phyloP scores from a whole-genome alignment of 202 grass and related monocot species.

The Brachypodium distachyon region DNA sequence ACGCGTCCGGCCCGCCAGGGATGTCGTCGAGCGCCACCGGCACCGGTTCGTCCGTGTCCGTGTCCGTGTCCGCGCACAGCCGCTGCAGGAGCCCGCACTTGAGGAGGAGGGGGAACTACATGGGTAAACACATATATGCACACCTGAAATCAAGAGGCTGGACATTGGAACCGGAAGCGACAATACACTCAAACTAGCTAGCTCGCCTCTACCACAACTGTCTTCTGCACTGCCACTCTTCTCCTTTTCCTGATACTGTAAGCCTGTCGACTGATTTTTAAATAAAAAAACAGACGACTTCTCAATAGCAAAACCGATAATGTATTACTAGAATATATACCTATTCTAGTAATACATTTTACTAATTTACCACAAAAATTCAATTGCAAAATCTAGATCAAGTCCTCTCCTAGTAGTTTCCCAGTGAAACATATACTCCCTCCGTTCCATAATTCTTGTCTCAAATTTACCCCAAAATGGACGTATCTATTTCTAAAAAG shows the following conservation, averaged over 20 bases:
- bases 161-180: conserved; percentile 22
- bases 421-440: neutral
- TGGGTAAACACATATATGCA: too few species aligned
- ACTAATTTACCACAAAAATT: too few species aligned
- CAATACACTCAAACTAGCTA: conserved; percentile 6
- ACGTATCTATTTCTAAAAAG: too few species aligned
- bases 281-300: too few species aligned
- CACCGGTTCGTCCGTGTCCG: conserved; percentile 10
- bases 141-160: conserved; percentile 85
- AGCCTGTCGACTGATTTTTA: too few species aligned
- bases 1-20: conserved; percentile 56
- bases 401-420: neutral
- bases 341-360: too few species aligned
- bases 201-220: neutral
- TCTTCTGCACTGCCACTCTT: too few species aligned
- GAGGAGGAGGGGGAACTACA: conserved; percentile 96
- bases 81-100: conserved; percentile 81
- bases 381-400: neutral
- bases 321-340: too few species aligned
- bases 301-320: too few species aligned
- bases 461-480: too few species aligned
- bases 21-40: conserved; percentile 69
- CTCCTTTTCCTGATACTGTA: too few species aligned
- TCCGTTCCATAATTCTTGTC: too few species aligned
- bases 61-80: conserved; percentile 53